Conservation (phyloP, 164 flowering plant species). For the Brasenia schreberi region DNA sequence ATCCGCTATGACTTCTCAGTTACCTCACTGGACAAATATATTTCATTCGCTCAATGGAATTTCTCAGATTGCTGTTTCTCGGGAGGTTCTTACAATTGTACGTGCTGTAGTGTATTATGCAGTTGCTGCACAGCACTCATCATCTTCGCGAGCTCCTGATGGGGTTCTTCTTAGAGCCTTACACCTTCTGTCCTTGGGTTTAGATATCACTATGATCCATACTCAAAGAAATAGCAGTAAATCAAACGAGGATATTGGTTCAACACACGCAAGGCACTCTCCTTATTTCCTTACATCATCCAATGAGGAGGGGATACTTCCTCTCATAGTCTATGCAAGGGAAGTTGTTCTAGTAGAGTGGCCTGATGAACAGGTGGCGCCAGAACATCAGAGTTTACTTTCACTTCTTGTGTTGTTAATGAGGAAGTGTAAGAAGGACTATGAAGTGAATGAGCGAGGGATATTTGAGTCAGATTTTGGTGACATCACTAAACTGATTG, state of each 20-base stretch:
- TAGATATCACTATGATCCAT: slow-evolving; percentile 51
- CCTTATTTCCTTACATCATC: slow-evolving; percentile 5
- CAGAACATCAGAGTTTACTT: slow-evolving; percentile 43
- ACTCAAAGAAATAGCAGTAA: slow-evolving; percentile 9
- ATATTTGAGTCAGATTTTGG: slow-evolving; percentile 42
- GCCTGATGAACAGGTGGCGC: slow-evolving; percentile 14
- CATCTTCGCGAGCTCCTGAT: slow-evolving; percentile 83
- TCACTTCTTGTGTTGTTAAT: slow-evolving; percentile 67
- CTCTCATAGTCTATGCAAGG: slow-evolving; percentile 47
- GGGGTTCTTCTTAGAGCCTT: slow-evolving; percentile 62
- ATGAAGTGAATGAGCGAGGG: slow-evolving; percentile 6
- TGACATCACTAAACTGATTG: slow-evolving; percentile 44
- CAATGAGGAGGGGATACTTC: slow-evolving; percentile 20
- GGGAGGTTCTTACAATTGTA: slow-evolving; percentile 39
- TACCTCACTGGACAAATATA: slow-evolving; percentile 78
- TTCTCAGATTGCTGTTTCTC: slow-evolving; percentile 63
- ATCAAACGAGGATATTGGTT: background rate
- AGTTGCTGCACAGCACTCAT: slow-evolving; percentile 31
- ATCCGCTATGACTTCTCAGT: slow-evolving; percentile 64
- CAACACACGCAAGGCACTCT: slow-evolving; percentile 8
- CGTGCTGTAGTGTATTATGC: slow-evolving; percentile 76
- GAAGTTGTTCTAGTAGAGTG: slow-evolving; percentile 38
- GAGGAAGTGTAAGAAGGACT: slow-evolving; percentile 46
- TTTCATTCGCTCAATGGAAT: slow-evolving; percentile 59
- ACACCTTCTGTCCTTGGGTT: slow-evolving; percentile 73